Base-by-base conservation (phyloP, 2,329 filamentous ascomycete genomes). In the Neurospora sp. region DNA sequence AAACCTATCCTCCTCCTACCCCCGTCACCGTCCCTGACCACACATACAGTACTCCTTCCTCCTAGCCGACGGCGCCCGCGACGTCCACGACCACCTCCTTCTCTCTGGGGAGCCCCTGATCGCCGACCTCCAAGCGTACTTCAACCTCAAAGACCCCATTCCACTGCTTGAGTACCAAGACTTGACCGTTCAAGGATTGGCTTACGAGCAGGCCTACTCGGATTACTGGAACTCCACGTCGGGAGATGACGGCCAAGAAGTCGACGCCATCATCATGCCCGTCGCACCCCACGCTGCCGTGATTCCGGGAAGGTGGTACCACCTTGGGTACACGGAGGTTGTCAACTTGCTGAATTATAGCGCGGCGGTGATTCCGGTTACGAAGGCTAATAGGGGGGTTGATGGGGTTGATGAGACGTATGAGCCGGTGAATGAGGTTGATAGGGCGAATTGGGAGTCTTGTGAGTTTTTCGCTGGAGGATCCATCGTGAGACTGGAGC, bases 161-260 rank as follows among this genome's bases (percentile, higher is more conserved):
- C 74, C 40, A 52, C 76, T 75, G 67, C 71, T 74, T 6, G 75
- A 74, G 75, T 84, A 75, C 69, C 80, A 80, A 72, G 70, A 83
- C 74, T 73, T 83, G 66, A 89, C 88, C 6, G 77, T 89, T 1
- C 77, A 79, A 17, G 87, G 87, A 70, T 81, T 87, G 1, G 80
- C 84, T 36, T 86, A 83, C 67, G 86, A 88, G 74, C 85, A 85
- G 70, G 78, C 81, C 19, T 90, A 90, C 72, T 83, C 88, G 77
- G 87, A 90, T 68, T 90, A 88, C 74, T 89, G 87, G 88, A 88
- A 89, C 71, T 83, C 80, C 15, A 88, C 86, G 0, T 80, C 78
- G 0, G 77, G 80, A 4, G 66, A 80, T n/a, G 87, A 85, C 0
- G 83, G 71, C 70, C 12, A 79, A 82, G 80, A 84, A 1, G 85